Evolutionary conservation across 257 asterid species (phyloP).

Genomic region (Solanum virginianum): DNA sequence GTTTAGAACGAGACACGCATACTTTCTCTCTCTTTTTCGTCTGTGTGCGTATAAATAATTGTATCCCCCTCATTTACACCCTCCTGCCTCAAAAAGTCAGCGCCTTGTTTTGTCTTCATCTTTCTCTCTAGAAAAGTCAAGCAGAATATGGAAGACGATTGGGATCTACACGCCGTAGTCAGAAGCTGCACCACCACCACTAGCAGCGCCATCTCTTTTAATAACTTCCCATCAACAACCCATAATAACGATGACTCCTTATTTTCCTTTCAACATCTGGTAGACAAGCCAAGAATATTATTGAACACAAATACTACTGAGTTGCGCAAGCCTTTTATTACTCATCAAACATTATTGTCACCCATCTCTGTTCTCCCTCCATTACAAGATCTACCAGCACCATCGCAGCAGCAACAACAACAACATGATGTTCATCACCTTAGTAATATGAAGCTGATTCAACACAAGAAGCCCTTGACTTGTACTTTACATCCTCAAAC

Average conservation of each 20-base stretch:
- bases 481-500: slow-evolving; percentile 13
- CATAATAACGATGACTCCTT: slow-evolving; percentile 5
- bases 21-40: neutral
- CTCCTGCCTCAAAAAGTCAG: slow-evolving; percentile 37
- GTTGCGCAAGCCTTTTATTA: slow-evolving; percentile 44
- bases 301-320: neutral
- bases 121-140: neutral
- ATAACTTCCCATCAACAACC: slow-evolving; percentile 9
- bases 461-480: slow-evolving; percentile 11
- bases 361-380: slow-evolving; percentile 47
- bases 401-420: slow-evolving; percentile 4
- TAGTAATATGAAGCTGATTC: neutral
- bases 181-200: slow-evolving; percentile 63
- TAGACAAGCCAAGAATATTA: neutral
- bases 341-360: slow-evolving; percentile 5
- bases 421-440: neutral
- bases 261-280: slow-evolving; percentile 27
- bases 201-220: neutral
- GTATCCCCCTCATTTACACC: neutral
- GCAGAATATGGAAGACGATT: slow-evolving; percentile 57
- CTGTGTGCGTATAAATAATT: neutral
- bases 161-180: slow-evolving; percentile 95
- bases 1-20: neutral
- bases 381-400: slow-evolving; percentile 28
- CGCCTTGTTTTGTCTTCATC: slow-evolving; percentile 42